These are phyloP conservation scores for Cucurbita maxima DNA, from an alignment of 306 rosid genomes.

Conservation along the genomic window DNA sequence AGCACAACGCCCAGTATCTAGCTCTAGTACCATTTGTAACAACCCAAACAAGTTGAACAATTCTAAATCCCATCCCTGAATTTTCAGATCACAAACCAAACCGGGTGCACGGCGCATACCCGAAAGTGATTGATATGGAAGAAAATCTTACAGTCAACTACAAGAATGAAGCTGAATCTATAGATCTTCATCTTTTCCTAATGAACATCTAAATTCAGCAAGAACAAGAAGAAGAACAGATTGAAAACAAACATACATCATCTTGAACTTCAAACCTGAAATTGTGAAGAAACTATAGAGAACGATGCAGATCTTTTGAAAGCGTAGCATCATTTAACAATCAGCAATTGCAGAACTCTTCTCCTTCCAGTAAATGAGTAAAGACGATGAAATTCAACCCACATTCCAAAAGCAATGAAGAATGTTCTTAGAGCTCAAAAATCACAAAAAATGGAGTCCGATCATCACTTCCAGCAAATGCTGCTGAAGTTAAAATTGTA, in stretches of 20 bases:
- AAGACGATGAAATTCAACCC: conserved; percentile 4
- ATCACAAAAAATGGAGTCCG: neutral
- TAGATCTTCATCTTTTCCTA: neutral
- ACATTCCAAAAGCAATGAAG: conserved; percentile 30
- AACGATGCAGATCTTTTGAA: conserved; percentile 29
- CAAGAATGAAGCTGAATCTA: neutral
- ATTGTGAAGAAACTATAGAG: conserved; percentile 25
- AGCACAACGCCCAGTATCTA: too few relatives aligned
- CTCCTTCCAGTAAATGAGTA: conserved; percentile 16
- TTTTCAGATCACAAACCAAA: neutral
- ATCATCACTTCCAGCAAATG: neutral
- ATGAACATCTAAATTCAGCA: neutral
- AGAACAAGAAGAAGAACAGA: neutral
- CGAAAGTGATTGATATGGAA: neutral
- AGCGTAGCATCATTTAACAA: conserved; percentile 53
- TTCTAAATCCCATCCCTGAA: neutral
- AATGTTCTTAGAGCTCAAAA: conserved; percentile 3
- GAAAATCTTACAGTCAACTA: neutral
- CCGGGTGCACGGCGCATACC: neutral
- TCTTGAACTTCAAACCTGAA: conserved; percentile 27
- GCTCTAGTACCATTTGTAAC: too few relatives aligned
- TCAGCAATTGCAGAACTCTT: conserved; percentile 20
- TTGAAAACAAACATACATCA: conserved; percentile 6
- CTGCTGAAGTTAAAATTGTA: neutral
- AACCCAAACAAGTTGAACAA: neutral